Evolutionary conservation across 176 grass and related monocot species (phyloP), one percentile per base, ranked within the genome.

Genomic region (Guadua angustifolia): DNA sequence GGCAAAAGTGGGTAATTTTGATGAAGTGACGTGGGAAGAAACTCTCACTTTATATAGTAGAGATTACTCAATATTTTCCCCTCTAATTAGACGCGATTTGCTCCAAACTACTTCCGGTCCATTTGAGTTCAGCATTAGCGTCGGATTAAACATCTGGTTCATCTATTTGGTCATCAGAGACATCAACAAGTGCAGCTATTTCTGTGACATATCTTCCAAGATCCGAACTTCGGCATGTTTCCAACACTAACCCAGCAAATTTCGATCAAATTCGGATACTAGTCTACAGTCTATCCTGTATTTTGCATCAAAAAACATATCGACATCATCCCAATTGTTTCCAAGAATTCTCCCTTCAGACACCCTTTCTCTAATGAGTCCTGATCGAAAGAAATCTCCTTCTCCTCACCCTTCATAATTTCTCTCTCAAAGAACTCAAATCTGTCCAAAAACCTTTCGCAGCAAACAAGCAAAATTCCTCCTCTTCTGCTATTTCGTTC

Each of bases 341-440:
- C 26, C 39, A n/a, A 61, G 40, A 36, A 63, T 59, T 35, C 11
- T 36, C 61, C 16, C 51, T 17, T 36, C 24, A 13, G 16, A 5
- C 15, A 4, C 46, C 22, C 35, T 56, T 25, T 24, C 33, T 35
- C 32, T 22, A 46, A 8, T 7, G 12, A 47, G 49, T 8, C 45
- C 46, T 36, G 14, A 18, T 60, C 25, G 6, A 43, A 24, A 43
- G 19, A 24, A 75, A 25, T 2, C 1, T 12, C 13, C 35, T 38
- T 42, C 13, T 9, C 35, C 5, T 42, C 2, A 33, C 40, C 36
- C 38, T 44, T 17, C 33, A 42, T 29, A 59, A 60, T 60, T 40
- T 15, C 24, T 58, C 51, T 44, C 38, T 68, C 46, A 16, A 33
- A 56, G 39, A 67, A 56, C 63, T 44, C 73, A 84, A 84, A 58